Percentiles rank a stretch among this genome's conserved stretches.
phyloP scores from a whole-genome alignment of 2,329 filamentous ascomycete species.

The Diaporthe citri region DNA sequence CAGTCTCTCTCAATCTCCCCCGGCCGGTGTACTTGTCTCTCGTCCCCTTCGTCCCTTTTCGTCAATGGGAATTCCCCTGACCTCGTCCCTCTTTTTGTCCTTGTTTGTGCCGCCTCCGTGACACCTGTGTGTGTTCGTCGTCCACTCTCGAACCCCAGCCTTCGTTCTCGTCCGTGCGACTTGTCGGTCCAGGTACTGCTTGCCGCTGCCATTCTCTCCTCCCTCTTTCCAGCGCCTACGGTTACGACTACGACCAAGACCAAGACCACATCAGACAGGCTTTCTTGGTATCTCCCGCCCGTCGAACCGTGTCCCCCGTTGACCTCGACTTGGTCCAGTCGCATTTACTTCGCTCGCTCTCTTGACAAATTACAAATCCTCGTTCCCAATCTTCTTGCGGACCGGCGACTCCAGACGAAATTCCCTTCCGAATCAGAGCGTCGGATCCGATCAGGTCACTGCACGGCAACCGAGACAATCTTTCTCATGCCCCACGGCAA shows the following conservation, averaged over 20 bases:
- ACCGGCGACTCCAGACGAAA: conserved; percentile 18
- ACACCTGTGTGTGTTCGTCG: conserved; percentile 3
- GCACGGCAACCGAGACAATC: conserved; percentile 28
- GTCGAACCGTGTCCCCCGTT: background rate
- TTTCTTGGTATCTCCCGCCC: background rate
- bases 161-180: conserved; percentile 27
- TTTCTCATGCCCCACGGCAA: conserved; percentile 20
- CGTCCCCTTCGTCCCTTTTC: conserved; percentile 16
- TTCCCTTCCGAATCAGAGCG: conserved; percentile 23
- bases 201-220: conserved; percentile 15
- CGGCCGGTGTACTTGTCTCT: background rate
- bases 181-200: conserved; percentile 26
- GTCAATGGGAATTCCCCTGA: conserved; percentile 30
- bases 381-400: background rate
- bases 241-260: background rate
- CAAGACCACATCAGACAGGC: conserved; percentile 11
- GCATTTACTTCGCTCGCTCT: conserved; percentile 1
- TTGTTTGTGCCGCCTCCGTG: conserved; percentile 15
- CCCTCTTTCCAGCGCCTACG: background rate
- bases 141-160: conserved; percentile 13
- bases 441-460: conserved; percentile 11
- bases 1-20: conserved; percentile 19
- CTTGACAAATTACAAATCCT: background rate
- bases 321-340: conserved; percentile 18
- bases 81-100: conserved; percentile 17